Percentiles rank a stretch among this genome's conserved stretches.
Evolutionary conservation across 169 alveolate species (phyloP).

Genomic region (Eimeria brunetti): DNA sequence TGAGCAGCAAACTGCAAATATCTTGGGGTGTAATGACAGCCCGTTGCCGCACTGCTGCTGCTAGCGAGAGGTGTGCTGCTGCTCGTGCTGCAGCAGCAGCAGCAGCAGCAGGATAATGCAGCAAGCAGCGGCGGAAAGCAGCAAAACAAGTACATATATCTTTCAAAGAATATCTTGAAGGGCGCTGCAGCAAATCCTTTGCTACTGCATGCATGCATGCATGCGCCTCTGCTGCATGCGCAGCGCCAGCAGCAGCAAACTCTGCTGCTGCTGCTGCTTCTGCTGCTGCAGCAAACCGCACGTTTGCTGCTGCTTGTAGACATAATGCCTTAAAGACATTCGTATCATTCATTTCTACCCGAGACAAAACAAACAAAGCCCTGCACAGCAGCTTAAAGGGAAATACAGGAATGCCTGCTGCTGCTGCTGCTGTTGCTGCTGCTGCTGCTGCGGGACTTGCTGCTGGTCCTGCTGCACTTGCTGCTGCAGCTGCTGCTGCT

Average conservation of each 20-base stretch:
- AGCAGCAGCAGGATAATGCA: slow-evolving; percentile 44
- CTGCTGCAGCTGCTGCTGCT: background rate
- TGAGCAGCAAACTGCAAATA: slow-evolving; percentile 16
- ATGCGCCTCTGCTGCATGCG: background rate
- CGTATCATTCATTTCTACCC: background rate
- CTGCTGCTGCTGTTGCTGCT: no score
- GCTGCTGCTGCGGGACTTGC: no score
- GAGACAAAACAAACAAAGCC: slow-evolving; percentile 29
- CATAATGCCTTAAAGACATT: background rate
- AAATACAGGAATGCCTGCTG: background rate
- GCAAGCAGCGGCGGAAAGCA: slow-evolving; percentile 25
- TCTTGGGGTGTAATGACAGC: slow-evolving; percentile 44
- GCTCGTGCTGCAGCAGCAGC: slow-evolving; percentile 24
- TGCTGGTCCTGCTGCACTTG: no score
- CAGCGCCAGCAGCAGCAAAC: slow-evolving; percentile 11
- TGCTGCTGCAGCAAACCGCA: slow-evolving; percentile 27
- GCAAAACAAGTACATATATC: background rate
- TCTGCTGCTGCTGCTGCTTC: background rate
- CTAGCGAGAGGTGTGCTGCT: slow-evolving; percentile 49
- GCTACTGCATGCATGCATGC: slow-evolving; percentile 49
- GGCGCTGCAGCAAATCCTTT: background rate
- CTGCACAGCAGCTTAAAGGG: background rate
- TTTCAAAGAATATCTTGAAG: slow-evolving; percentile 26
- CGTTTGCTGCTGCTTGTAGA: slow-evolving; percentile 4
- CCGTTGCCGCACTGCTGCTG: slow-evolving; percentile 39